phyloP scores from a whole-genome alignment of 495 filamentous ascomycete species.

The Talaromyces nanjingensis region DNA sequence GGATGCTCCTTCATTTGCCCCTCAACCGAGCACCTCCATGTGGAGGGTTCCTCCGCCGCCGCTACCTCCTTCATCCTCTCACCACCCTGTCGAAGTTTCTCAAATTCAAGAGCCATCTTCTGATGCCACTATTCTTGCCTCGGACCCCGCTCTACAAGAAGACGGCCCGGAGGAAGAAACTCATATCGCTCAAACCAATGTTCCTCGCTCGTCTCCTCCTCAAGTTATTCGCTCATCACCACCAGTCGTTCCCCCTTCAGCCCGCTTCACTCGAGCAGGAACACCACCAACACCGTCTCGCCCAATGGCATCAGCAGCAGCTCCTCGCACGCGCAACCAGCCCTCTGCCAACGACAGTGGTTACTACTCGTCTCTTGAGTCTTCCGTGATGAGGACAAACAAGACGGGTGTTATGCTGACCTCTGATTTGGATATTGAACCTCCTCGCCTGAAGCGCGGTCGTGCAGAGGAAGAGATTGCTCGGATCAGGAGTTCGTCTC shows the following conservation, averaged over 20 bases:
- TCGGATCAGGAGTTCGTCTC: constrained; percentile 83
- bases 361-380: constrained; percentile 96
- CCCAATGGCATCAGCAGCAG: constrained; percentile 42
- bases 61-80: constrained; percentile 10
- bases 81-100: constrained; percentile 14
- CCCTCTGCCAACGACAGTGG: constrained; percentile 87
- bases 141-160: constrained; percentile 65
- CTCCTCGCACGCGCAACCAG: constrained; percentile 57
- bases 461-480: constrained; percentile 94
- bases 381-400: constrained; percentile 72
- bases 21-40: constrained; percentile 25
- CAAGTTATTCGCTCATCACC: constrained; percentile 81
- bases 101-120: constrained; percentile 65
- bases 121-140: constrained; percentile 89
- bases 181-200: constrained; percentile 25
- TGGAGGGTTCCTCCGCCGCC: constrained; percentile 33
- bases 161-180: constrained; percentile 47
- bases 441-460: constrained; percentile 74
- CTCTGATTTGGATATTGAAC: constrained; percentile 65
- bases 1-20: constrained; percentile 24
- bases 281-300: constrained; percentile 69
- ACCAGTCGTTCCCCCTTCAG: constrained; percentile 53
- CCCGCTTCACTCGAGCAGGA: constrained; percentile 53
- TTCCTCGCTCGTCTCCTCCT: constrained; percentile 51
- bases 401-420: constrained; percentile 54